Percentiles rank a stretch among this genome's conserved stretches.
These are phyloP conservation scores for Phyllosticta citribraziliensis DNA, from an alignment of 2,329 filamentous ascomycete species.

Conservation along the genomic window DNA sequence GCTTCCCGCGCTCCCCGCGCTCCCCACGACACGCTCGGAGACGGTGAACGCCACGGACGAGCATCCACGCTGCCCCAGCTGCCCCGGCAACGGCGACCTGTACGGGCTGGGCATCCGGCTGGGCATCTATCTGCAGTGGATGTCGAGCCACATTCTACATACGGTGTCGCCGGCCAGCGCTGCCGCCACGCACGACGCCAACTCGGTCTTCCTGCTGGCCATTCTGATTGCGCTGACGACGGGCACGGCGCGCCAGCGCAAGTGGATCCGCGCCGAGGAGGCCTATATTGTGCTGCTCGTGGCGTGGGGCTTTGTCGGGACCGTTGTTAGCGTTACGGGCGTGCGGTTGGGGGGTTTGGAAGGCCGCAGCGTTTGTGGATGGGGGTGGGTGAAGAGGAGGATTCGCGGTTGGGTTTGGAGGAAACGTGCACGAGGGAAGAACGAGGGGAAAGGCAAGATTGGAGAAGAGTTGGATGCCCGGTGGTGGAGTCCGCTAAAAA, in stretches of 20 bases:
- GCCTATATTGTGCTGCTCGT: conserved; percentile 18
- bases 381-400: not conserved
- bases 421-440: not conserved
- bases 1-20: too few relatives aligned
- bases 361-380: not conserved
- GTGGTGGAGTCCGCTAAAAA: not conserved
- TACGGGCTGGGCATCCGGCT: conserved; percentile 26
- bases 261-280: conserved; percentile 15
- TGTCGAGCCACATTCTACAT: conserved; percentile 17
- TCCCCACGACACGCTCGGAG: too few relatives aligned
- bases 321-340: not conserved
- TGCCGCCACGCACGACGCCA: conserved; percentile 12
- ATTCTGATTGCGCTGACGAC: conserved; percentile 17
- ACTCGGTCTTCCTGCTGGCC: conserved; percentile 15
- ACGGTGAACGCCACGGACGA: not conserved
- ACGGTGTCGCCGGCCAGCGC: conserved; percentile 17
- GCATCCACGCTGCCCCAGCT: not conserved
- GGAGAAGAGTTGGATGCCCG: not conserved
- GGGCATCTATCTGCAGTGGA: conserved; percentile 23
- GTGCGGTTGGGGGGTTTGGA: not conserved
- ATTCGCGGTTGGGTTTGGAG: not conserved
- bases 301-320: conserved; percentile 13
- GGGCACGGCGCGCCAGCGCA: conserved; percentile 6
- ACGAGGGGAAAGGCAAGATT: not conserved
- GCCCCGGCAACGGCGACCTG: conserved; percentile 20